Conservation (phyloP, 805 yeast species). For the Saccharomycopsis capsularis region DNA sequence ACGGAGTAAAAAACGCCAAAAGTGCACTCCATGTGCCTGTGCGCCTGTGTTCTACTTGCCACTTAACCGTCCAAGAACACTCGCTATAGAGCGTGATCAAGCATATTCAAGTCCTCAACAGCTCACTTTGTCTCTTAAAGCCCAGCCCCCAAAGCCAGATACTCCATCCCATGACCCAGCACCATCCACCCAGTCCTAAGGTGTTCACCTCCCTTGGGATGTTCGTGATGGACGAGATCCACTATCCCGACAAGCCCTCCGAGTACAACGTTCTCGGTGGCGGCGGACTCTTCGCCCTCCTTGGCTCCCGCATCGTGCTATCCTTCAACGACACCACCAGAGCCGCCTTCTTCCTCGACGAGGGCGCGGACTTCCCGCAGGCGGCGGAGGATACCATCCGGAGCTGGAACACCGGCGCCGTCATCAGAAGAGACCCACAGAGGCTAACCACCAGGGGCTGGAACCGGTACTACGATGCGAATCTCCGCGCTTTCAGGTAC, state of each 20-base stretch:
- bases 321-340: conserved; percentile 30
- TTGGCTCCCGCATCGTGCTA: conserved; percentile 61
- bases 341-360: conserved; percentile 69
- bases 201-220: conserved; percentile 54
- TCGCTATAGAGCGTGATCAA: no score
- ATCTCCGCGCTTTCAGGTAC: conserved; percentile 55
- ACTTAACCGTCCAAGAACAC: no score
- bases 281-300: conserved; percentile 75
- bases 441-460: conserved; percentile 77
- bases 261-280: conserved; percentile 70
- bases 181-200: not conserved
- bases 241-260: conserved; percentile 36
- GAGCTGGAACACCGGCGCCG: conserved; percentile 56
- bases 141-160: no score
- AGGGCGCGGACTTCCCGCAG: conserved; percentile 70
- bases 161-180: no score
- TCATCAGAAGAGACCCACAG: conserved; percentile 42
- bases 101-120: no score
- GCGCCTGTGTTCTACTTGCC: no score
- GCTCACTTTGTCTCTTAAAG: no score
- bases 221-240: conserved; percentile 86
- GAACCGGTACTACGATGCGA: conserved; percentile 63
- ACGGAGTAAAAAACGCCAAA: no score
- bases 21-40: no score
- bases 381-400: conserved; percentile 38